Evolutionary conservation across 2,329 filamentous ascomycete genomes (phyloP), one percentile per base, ranked within the genome.

Genomic region (Stachybotrys chartarum): DNA sequence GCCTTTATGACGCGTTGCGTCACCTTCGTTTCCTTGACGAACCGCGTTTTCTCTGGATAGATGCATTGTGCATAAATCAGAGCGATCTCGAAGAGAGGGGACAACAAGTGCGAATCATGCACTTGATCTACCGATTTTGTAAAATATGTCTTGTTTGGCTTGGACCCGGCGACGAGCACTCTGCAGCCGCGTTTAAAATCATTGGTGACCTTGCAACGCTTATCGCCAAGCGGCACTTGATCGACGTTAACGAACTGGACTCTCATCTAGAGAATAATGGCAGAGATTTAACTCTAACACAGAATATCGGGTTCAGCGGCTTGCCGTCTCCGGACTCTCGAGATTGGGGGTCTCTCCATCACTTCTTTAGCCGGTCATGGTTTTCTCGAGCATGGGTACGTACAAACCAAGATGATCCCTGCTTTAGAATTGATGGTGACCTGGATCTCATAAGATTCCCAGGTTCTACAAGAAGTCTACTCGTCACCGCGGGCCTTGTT

Each of bases 1-100:
- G 44, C 39, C 32, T 52, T 12, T 52, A 39, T 17, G 7, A 4
- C 7, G 50, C 50, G 30, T 30, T 52, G 50, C n/a, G 8, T 24
- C 35, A 35, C 18, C 35, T 52, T 35, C 50, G 50, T 32, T 8
- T 30, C 3, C 16, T n/a, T 8, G 35, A 44, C n/a, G 30, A 52
- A 10, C 32, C 35, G 17, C 31, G 50, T 17, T n/a, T 5, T 12
- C 35, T 52, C 14, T 52, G 50, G 50, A 32, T 35, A 5, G 50
- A 52, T 52, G 50, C 50, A 17, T 7, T 52, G 7, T 52, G 50
- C 17, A 52, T 52, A 16, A 52, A 44, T 17, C 50, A 52, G 30
- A 17, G 12, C 31, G 35, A 52, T 10, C 32, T 42, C 16, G 50
- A 44, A 17, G 50, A 52, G 24, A 17, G 32, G 10, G 35, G n/a